Conservation (phyloP, 441 rosid species). For the Pelargonium myrrhifolium region DNA sequence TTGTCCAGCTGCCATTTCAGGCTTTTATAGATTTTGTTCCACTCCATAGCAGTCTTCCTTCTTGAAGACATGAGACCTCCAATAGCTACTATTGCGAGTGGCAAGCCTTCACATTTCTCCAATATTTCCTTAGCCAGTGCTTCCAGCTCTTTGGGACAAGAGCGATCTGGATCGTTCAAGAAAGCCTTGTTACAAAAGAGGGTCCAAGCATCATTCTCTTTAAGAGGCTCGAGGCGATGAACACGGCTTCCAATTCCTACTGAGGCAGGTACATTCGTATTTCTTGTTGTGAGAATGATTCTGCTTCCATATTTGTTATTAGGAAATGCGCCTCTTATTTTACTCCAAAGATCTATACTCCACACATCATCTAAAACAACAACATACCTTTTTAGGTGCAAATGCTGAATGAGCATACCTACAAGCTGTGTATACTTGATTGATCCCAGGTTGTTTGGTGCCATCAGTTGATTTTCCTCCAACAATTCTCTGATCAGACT, state of each 20-base stretch:
- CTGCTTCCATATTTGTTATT: slow-evolving; percentile 12
- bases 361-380: slow-evolving; percentile 23
- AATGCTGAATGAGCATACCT: not conserved
- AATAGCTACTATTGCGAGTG: slow-evolving; percentile 5
- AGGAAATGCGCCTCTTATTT: slow-evolving; percentile 7
- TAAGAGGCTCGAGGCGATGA: slow-evolving; percentile 3
- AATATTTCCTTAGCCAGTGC: not conserved
- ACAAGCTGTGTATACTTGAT: not conserved
- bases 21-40: not conserved
- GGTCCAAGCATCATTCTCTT: slow-evolving; percentile 2
- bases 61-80: slow-evolving; percentile 1
- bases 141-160: slow-evolving; percentile 5
- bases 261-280: not conserved
- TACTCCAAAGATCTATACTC: slow-evolving; percentile 16
- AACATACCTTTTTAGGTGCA: slow-evolving; percentile 12
- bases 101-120: slow-evolving; percentile 6
- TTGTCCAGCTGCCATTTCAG: slow-evolving; percentile 5
- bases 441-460: not conserved
- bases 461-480: not conserved
- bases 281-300: slow-evolving; percentile 16
- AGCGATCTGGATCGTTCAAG: not conserved
- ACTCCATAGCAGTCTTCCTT: not conserved
- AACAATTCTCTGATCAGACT: slow-evolving; percentile 1
- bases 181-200: slow-evolving; percentile 5
- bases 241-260: not conserved